These are phyloP conservation scores for Aspergillus pseudonomiae DNA, from an alignment of 2,329 filamentous ascomycete species.

Conservation along the genomic window DNA sequence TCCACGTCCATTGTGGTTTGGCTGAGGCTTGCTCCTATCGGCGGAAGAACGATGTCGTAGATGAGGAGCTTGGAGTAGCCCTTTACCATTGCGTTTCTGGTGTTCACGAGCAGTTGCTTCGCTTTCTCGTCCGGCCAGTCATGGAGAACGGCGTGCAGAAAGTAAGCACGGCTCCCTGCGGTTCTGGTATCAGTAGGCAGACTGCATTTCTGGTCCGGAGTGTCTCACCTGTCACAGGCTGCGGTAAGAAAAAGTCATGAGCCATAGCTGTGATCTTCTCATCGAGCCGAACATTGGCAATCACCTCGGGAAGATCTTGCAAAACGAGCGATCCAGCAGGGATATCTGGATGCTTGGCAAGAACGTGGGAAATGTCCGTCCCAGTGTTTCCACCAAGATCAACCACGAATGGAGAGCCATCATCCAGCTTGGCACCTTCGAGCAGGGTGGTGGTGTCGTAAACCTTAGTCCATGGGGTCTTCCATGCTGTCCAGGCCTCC, in stretches of 20 bases:
- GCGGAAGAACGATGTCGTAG: constrained; percentile 44
- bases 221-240: constrained; percentile 29
- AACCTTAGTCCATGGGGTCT: constrained; percentile 40
- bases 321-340: constrained; percentile 38
- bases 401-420: constrained; percentile 35
- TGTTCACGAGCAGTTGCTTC: constrained; percentile 33
- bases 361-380: constrained; percentile 38
- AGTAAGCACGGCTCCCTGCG: constrained; percentile 44
- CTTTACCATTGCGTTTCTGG: constrained; percentile 40
- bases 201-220: neutral
- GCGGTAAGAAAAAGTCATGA: constrained; percentile 33
- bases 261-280: constrained; percentile 27
- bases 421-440: constrained; percentile 19
- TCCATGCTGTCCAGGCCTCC: constrained; percentile 37
- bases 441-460: constrained; percentile 29
- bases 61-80: constrained; percentile 44
- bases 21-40: constrained; percentile 33
- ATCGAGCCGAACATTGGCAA: constrained; percentile 30
- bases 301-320: constrained; percentile 44
- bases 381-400: constrained; percentile 46
- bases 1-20: constrained; percentile 40
- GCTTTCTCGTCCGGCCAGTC: constrained; percentile 46
- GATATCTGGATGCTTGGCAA: constrained; percentile 35
- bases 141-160: constrained; percentile 47
- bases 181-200: neutral